Conservation (phyloP, 352 stramenopile species). For the Globisporangium paroecandrum region DNA sequence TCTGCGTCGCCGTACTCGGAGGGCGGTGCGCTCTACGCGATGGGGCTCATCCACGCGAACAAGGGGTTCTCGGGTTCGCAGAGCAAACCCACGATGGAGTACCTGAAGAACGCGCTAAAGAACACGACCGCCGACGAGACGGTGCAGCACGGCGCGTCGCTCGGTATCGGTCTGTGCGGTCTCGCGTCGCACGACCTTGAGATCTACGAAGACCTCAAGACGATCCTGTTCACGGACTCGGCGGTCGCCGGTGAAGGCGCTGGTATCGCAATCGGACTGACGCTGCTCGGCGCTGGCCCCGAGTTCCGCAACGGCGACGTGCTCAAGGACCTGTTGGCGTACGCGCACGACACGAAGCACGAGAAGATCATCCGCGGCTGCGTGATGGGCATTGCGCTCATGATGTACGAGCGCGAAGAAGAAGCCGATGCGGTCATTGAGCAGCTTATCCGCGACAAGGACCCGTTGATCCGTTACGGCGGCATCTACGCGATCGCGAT, state of each 20-base stretch:
- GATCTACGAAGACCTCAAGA: constrained; percentile 97
- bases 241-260: constrained; percentile 97
- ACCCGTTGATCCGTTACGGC: constrained; percentile 97
- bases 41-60: constrained; percentile 98
- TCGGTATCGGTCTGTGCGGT: constrained; percentile 95
- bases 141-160: constrained; percentile 96
- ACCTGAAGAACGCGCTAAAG: constrained; percentile 79
- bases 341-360: constrained; percentile 98
- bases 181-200: constrained; percentile 94
- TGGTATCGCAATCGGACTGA: constrained; percentile 97
- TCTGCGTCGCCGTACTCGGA: constrained; percentile 95
- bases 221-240: constrained; percentile 97
- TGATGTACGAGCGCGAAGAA: constrained; percentile 98
- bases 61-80: constrained; percentile 88
- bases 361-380: constrained; percentile 99
- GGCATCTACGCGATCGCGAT: constrained; percentile 97
- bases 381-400: constrained; percentile 97
- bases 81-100: constrained; percentile 82
- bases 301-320: constrained; percentile 82
- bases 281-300: constrained; percentile 93
- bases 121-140: constrained; percentile 93
- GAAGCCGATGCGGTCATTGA: constrained; percentile 96
- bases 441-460: constrained; percentile 95
- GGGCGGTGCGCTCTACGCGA: constrained; percentile 96
- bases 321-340: constrained; percentile 94